phyloP scores from a whole-genome alignment of 495 filamentous ascomycete genomes.

The Cenococcum geophilum region DNA sequence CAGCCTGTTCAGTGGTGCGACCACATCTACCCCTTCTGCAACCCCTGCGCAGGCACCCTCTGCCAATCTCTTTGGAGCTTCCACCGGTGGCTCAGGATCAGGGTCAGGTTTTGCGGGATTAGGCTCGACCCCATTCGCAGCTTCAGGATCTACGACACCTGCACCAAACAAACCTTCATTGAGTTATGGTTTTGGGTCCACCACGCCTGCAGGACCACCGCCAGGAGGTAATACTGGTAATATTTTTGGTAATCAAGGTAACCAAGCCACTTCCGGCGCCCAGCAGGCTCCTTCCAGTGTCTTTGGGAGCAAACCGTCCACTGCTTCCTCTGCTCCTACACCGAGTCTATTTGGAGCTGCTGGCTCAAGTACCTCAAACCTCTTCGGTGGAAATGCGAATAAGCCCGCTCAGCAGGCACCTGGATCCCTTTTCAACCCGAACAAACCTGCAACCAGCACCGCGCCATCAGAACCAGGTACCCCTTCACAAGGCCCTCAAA shows the following conservation, averaged over 20 bases:
- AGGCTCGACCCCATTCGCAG: slow-evolving; percentile 7
- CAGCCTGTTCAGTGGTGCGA: slow-evolving; percentile 4
- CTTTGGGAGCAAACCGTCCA: slow-evolving; percentile 25
- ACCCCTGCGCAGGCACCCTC: slow-evolving; percentile 3
- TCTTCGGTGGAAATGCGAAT: slow-evolving; percentile 1
- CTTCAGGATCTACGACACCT: slow-evolving; percentile 24
- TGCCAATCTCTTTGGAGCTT: not conserved
- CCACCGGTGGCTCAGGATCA: slow-evolving; percentile 1
- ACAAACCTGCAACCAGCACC: not conserved
- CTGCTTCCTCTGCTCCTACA: slow-evolving; percentile 24
- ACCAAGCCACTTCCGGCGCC: slow-evolving; percentile 24
- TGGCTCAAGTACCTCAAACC: slow-evolving; percentile 7
- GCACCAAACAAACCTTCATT: slow-evolving; percentile 39
- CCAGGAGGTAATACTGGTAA: slow-evolving; percentile 34
- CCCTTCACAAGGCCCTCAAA: not conserved
- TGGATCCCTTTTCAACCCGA: not conserved
- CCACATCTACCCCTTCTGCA: not conserved
- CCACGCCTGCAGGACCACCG: slow-evolving; percentile 60
- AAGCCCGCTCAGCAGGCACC: slow-evolving; percentile 6
- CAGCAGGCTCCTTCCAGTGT: slow-evolving; percentile 20
- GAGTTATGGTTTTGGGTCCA: slow-evolving; percentile 48
- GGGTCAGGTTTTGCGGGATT: not conserved
- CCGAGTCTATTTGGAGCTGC: slow-evolving; percentile 41
- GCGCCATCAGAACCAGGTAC: slow-evolving; percentile 12
- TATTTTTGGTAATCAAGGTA: slow-evolving; percentile 28